These are phyloP conservation scores for Sicyos baderoa DNA, from an alignment of 306 rosid genomes.

Conservation along the genomic window DNA sequence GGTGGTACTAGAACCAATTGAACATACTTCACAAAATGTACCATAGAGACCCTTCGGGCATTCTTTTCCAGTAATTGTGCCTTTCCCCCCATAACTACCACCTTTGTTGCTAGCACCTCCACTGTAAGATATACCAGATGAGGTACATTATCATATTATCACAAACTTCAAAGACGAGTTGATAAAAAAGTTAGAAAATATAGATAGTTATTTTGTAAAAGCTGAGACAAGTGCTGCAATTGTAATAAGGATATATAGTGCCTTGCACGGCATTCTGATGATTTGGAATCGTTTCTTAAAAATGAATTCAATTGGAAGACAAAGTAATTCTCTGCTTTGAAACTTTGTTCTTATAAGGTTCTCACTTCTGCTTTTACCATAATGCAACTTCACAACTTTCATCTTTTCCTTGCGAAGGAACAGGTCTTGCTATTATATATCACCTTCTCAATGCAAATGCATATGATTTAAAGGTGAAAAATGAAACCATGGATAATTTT, in stretches of 20 bases:
- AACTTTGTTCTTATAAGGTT: constrained; percentile 3
- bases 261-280: neutral
- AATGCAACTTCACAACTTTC: neutral
- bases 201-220: neutral
- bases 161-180: neutral
- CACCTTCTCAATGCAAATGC: constrained; percentile 6
- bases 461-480: neutral
- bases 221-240: constrained; percentile 7
- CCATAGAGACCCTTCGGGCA: constrained; percentile 94
- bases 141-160: constrained; percentile 22
- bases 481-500: neutral
- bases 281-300: neutral
- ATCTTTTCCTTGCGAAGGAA: neutral
- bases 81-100: constrained; percentile 65
- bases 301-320: neutral
- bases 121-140: constrained; percentile 44
- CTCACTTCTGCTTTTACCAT: constrained; percentile 5
- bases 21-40: constrained; percentile 67
- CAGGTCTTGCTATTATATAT: neutral
- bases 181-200: neutral
- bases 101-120: constrained; percentile 78
- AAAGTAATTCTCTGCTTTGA: neutral
- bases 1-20: constrained; percentile 15
- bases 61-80: constrained; percentile 78
- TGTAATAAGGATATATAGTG: neutral